Evolutionary conservation across 2,329 filamentous ascomycete species (phyloP).

Genomic region (Acephala macrosclerotiorum): DNA sequence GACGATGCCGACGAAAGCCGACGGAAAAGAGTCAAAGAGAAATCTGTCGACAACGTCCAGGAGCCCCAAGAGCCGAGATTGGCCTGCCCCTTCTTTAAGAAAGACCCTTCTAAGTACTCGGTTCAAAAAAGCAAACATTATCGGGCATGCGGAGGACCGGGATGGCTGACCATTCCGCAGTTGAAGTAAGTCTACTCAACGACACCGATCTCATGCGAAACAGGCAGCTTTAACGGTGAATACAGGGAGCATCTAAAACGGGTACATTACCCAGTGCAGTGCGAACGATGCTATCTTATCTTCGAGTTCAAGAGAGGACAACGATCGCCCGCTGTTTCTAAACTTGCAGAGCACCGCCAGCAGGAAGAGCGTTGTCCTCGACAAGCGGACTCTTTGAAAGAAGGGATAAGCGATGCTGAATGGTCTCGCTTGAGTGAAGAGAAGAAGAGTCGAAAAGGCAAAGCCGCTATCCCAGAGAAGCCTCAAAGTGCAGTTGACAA

Average conservation of each 20-base stretch:
- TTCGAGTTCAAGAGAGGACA: conserved; percentile 1
- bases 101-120: conserved; percentile 15
- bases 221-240: neutral
- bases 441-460: conserved; percentile 12
- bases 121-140: conserved; percentile 1
- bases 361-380: neutral
- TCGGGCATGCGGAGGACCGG: neutral
- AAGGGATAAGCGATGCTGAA: conserved; percentile 9
- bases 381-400: neutral
- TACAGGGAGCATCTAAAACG: conserved; percentile 21
- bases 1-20: conserved; percentile 17
- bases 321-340: neutral
- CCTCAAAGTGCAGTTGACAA: conserved; percentile 2
- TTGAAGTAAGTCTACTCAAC: neutral
- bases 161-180: neutral
- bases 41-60: neutral
- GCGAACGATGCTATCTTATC: conserved; percentile 14
- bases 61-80: conserved; percentile 10
- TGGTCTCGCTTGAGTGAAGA: conserved; percentile 8
- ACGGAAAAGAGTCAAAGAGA: conserved; percentile 19
- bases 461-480: neutral
- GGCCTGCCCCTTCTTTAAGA: conserved; percentile 20
- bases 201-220: neutral
- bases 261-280: conserved; percentile 21
- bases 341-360: neutral